Percentiles rank a stretch among this genome's conserved stretches.
These are phyloP conservation scores for Alloascoidea hylecoeti DNA, from an alignment of 805 yeast species.

Conservation along the genomic window DNA sequence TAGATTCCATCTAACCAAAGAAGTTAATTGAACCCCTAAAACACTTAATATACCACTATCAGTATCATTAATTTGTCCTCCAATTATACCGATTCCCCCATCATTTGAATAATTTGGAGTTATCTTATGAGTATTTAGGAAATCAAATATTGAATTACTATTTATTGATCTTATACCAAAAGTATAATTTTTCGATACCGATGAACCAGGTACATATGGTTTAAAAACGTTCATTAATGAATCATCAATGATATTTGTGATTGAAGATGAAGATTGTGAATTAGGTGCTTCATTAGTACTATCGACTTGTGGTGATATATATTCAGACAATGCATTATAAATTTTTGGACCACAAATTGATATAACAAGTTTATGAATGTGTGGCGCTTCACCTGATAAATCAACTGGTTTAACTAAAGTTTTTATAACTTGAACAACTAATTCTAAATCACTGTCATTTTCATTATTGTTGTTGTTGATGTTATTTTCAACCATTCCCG, in stretches of 20 bases:
- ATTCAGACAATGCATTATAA: conserved; percentile 11
- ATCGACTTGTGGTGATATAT: background rate
- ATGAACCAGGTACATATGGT: background rate
- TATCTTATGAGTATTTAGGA: background rate
- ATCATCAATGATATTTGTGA: background rate
- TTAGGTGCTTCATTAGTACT: background rate
- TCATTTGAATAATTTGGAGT: background rate
- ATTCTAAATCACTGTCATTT: conserved; percentile 19
- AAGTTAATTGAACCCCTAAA: background rate
- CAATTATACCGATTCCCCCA: background rate
- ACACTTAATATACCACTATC: background rate
- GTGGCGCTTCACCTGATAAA: conserved; percentile 28
- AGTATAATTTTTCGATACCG: background rate
- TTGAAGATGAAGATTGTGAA: background rate
- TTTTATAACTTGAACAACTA: conserved; percentile 23
- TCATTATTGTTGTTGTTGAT: too few relatives aligned
- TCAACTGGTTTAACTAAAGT: conserved; percentile 26
- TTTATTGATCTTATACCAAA: background rate
- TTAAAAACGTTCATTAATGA: background rate
- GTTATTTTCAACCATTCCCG: too few relatives aligned
- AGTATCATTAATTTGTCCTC: background rate
- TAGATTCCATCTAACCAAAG: background rate
- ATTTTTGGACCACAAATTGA: conserved; percentile 12
- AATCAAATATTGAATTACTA: background rate
- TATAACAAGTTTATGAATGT: conserved; percentile 27